Conservation (phyloP, 202 grass and related monocot genomes). For the Eragrostis tef region DNA sequence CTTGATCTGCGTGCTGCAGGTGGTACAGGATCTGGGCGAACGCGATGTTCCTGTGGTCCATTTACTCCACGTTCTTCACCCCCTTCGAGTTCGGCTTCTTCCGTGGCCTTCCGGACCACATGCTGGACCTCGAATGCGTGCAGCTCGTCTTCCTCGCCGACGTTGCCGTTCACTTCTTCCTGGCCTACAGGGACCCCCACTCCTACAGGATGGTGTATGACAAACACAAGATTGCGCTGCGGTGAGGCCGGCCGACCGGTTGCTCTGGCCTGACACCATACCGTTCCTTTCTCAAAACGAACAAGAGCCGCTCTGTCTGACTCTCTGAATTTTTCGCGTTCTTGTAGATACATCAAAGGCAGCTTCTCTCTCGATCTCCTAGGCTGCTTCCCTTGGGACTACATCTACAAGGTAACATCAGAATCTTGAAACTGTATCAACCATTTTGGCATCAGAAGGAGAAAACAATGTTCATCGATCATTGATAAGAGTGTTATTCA, state of each 20-base stretch:
- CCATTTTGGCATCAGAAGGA: neutral
- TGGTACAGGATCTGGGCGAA: conserved; percentile 73
- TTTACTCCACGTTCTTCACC: conserved; percentile 88
- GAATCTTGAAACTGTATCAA: neutral
- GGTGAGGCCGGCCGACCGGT: conserved; percentile 49
- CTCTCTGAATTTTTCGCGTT: conserved; percentile 25
- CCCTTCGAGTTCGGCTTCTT: conserved; percentile 92
- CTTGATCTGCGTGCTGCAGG: conserved; percentile 40
- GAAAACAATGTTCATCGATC: neutral
- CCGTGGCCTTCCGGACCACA: conserved; percentile 64
- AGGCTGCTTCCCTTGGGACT: conserved; percentile 89
- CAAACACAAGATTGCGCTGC: conserved; percentile 60
- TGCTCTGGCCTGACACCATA: neutral
- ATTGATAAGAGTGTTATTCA: neutral
- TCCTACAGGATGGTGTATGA: conserved; percentile 75
- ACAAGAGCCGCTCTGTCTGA: no score
- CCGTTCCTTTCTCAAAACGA: neutral
- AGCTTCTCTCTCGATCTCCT: conserved; percentile 76
- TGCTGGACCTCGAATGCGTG: conserved; percentile 73
- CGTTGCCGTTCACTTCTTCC: conserved; percentile 70
- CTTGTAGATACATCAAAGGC: conserved; percentile 71
- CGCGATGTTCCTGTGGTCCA: conserved; percentile 76
- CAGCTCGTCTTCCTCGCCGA: conserved; percentile 87
- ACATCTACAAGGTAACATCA: conserved; percentile 72
- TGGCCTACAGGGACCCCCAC: conserved; percentile 70